Evolutionary conservation across 2,329 filamentous ascomycete genomes (phyloP), one percentile per base, ranked within the genome.

Genomic region (Xylaria multiplex): DNA sequence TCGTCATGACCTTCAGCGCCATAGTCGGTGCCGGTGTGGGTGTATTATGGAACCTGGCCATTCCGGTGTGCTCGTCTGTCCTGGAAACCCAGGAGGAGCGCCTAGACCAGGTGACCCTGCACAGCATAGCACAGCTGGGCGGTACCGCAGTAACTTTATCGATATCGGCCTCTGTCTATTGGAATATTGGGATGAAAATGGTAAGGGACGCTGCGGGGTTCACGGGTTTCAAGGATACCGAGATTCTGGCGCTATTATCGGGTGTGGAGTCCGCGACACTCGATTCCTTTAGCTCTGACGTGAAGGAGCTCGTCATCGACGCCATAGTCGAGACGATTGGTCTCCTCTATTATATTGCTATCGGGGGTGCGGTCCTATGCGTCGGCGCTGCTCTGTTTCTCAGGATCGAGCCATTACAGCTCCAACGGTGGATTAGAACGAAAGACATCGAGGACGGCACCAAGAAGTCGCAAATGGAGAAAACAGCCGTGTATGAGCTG

Each of bases 41-140:
- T 7, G 68, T 77, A 40, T 69, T 74, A 19, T 78, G 74, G 66
- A 76, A 77, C 58, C 71, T 76, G 1, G 72, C 75, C 6, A 71
- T 76, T 6, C 74, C 74, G 48, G 72, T 79, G 13, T 73, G 73
- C 9, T 75, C 75, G 43, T 68, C 72, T 27, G 73, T 74, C 4
- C 61, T 73, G 2, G 64, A 65, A 49, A 66, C 62, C 6, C 72
- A 73, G 30, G 75, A 76, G 27, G 64, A 76, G 16, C 68, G 68
- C 1, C 65, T 74, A 6, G 78, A 79, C 63, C 72, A 72, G 49
- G 68, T 75, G 11, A 73, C 75, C 0, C 63, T 79, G n/a, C 76
- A 77, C 64, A 78, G 76, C 67, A 73, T 79, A 69, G 72, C 72
- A 30, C 76, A 78, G 70, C 71, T 79, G 54, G 75, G 71, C 5